Evolutionary conservation across 2,329 filamentous ascomycete genomes (phyloP), one percentile per base, ranked within the genome.

Genomic region (Aspergillus sp.): DNA sequence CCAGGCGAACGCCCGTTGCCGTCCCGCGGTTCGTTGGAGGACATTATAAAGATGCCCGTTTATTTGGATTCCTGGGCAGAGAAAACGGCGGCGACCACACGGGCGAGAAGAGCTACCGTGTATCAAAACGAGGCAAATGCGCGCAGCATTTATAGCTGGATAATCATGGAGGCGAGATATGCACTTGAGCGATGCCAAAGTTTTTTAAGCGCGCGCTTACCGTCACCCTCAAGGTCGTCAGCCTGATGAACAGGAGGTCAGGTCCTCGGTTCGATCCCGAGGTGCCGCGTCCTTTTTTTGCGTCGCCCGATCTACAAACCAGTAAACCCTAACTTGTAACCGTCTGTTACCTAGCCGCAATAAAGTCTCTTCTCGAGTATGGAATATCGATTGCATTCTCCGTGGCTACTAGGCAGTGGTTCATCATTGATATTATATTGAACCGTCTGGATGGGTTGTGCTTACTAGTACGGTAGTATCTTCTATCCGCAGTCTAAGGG

Each of bases 151-250:
- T 9, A 24, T 49, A 39, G 2, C 17, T 23, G 12, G 24, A 21
- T 33, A 41, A 37, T 19, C 17, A 15, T n/a, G 50, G 24, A 33
- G 17, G 52, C 48, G 45, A 55, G 27, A 8, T 11, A 31, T 31
- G 27, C 27, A 31, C 9, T 31, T 31, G 27, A 31, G 27, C 27
- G 27, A 31, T 21, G 63, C 62, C 62, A 51, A 64, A 57, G 54
- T 14, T 27, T 50, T 41, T 54, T 64, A 61, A 39, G 45, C 62
- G 62, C 62, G 62, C 64, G 64, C 64, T 63, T 66, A 19, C 19
- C 19, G 19, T 19, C 60, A 9, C 8, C 8, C 27, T 11, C 27
- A 21, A 21, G 27, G 27, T 31, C 27, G 27, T 14, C 17, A 40
- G 37, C 14, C 37, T 17, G 37, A 39, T n/a, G 37, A 40, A 40